Base-by-base conservation (phyloP, 2,329 filamentous ascomycete genomes). In the Clathrospora elynae region DNA sequence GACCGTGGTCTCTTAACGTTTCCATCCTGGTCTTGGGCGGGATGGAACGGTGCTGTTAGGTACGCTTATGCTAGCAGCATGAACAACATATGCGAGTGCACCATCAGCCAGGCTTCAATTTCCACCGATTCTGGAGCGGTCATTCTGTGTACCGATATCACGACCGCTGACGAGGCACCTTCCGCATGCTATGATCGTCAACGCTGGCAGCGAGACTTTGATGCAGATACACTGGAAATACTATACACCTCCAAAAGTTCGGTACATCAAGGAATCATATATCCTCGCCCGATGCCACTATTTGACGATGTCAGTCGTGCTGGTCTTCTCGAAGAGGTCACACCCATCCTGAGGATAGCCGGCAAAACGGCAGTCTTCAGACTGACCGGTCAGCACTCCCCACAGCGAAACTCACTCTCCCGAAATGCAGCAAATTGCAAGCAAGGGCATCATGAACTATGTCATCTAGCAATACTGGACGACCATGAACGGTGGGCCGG, bases 11-110 rank as follows among this genome's bases (percentile, higher is more conserved):
- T 8, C 11, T 4, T 22, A 3, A 4, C 23, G 3, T 37, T 37
- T 10, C 35, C 35, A 5, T 37, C 35, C 5, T 37, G 35, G 35
- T 29, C 24, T 13, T 29, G 35, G 35, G 35, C 16, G 28, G 35
- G 35, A n/a, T 37, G 35, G 35, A 23, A 23, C 20, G 20, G 20
- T 6, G 10, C 20, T 23, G 20, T 23, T 10, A 6, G 20, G 20
- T 23, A 23, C 10, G 20, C 20, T 23, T 23, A 23, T 23, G 20
- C 20, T 10, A 10, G 10, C 20, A 23, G 20, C 20, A 23, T 23
- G 20, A 23, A 23, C 20, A 23, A 23, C 10, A 23, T 23, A 10
- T 23, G 20, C 20, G 20, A 23, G 20, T 23, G 20, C 10, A 23
- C 20, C 10, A 10, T 23, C 20, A 23, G 20, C 10, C 20, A 23